A percentile compares a stretch with the other conserved stretches of the same genome.
Conservation (phyloP, 257 asterid genomes). For the Fraxinus excelsior region DNA sequence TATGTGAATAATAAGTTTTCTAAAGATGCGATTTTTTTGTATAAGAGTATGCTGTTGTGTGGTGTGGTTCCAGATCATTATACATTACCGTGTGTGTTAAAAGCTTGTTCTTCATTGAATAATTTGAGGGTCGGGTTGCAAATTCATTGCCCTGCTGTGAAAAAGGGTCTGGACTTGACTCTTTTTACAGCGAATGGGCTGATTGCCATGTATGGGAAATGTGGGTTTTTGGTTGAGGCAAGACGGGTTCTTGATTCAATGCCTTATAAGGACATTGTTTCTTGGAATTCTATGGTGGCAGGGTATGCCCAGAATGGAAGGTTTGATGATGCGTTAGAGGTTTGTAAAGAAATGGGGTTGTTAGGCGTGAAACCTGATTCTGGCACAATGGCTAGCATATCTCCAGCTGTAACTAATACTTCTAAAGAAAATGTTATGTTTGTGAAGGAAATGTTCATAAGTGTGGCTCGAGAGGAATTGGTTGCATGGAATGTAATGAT, state of each 20-base stretch:
- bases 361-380: constrained; percentile 59
- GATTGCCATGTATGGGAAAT: constrained; percentile 87
- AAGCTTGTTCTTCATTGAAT: constrained; percentile 67
- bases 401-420: constrained; percentile 73
- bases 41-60: constrained; percentile 44
- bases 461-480: constrained; percentile 49
- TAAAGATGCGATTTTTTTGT: constrained; percentile 57
- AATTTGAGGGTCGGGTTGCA: constrained; percentile 60
- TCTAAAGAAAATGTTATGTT: constrained; percentile 58
- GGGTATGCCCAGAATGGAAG: constrained; percentile 68
- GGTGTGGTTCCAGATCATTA: constrained; percentile 67
- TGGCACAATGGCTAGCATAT: constrained; percentile 93
- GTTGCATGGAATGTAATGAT: constrained; percentile 95
- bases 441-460: constrained; percentile 60
- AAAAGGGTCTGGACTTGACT: constrained; percentile 61
- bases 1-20: constrained; percentile 65
- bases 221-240: constrained; percentile 63
- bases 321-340: constrained; percentile 69
- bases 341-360: constrained; percentile 70
- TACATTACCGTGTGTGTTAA: constrained; percentile 77
- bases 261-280: constrained; percentile 64
- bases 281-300: constrained; percentile 87
- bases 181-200: constrained; percentile 76
- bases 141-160: constrained; percentile 59
- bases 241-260: constrained; percentile 62